Percentiles rank a stretch among this genome's conserved stretches.
These are phyloP conservation scores for Sugiyamaella grinbergsii DNA, from an alignment of 1,139 yeast species.

Conservation along the genomic window DNA sequence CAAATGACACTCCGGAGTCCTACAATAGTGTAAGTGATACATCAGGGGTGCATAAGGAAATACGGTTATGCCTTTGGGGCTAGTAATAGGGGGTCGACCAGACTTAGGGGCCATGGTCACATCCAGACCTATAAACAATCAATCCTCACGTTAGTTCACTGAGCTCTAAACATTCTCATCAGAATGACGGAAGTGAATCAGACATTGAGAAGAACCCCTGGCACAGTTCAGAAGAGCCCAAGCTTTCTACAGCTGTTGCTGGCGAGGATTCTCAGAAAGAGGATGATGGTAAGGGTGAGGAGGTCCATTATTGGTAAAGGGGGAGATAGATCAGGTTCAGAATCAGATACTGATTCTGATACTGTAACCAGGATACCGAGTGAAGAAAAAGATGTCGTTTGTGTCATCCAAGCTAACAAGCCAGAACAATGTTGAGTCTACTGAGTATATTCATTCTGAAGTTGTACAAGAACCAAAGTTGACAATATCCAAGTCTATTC, in stretches of 20 bases:
- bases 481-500: neutral
- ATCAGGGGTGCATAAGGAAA: constrained; percentile 9
- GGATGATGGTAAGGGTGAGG: constrained; percentile 7
- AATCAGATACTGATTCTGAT: neutral
- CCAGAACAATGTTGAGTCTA: neutral
- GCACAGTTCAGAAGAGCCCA: constrained; percentile 2
- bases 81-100: neutral
- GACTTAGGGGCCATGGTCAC: neutral
- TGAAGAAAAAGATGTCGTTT: neutral
- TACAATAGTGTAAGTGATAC: too few relatives aligned
- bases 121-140: too few relatives aligned
- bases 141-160: neutral
- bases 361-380: neutral
- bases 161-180: neutral
- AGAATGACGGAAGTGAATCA: neutral
- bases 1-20: too few relatives aligned
- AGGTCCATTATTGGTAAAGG: neutral
- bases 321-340: neutral
- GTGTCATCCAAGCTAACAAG: neutral
- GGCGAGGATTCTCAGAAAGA: constrained; percentile 12
- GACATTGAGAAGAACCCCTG: constrained; percentile 2
- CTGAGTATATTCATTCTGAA: neutral
- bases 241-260: constrained; percentile 13
- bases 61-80: neutral
- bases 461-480: neutral